Percentiles rank a stretch among this genome's conserved stretches.
Evolutionary conservation across 2,329 filamentous ascomycete genomes (phyloP).

Genomic region (Aspergillus caelatus): DNA sequence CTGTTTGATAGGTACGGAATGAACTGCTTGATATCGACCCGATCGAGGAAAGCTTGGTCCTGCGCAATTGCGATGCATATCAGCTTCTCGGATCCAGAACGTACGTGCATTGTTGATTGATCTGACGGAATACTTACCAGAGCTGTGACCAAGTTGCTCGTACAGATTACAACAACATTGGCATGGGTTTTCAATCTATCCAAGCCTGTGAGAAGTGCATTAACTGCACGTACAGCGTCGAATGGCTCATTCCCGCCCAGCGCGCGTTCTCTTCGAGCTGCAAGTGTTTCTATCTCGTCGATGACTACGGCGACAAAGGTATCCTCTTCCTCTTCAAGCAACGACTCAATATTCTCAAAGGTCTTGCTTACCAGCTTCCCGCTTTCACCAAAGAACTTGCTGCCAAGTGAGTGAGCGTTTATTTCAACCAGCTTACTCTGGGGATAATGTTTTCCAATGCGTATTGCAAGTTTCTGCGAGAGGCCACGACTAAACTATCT

Average conservation of each 20-base stretch:
- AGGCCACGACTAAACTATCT: conserved; percentile 41
- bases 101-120: background rate
- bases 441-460: conserved; percentile 45
- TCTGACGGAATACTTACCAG: conserved; percentile 33
- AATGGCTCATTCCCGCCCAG: conserved; percentile 45
- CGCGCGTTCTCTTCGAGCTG: conserved; percentile 47
- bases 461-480: conserved; percentile 54
- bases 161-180: conserved; percentile 55
- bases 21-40: conserved; percentile 51
- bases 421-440: conserved; percentile 49
- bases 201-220: conserved; percentile 53
- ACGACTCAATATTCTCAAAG: conserved; percentile 45
- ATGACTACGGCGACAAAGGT: conserved; percentile 51
- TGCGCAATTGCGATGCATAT: conserved; percentile 8
- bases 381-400: conserved; percentile 53
- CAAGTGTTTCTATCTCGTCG: conserved; percentile 55
- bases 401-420: conserved; percentile 50
- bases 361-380: conserved; percentile 48
- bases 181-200: conserved; percentile 46
- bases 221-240: conserved; percentile 53
- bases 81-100: background rate
- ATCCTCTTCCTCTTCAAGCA: conserved; percentile 41
- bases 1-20: conserved; percentile 44
- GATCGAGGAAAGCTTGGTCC: conserved; percentile 53
- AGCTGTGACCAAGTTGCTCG: conserved; percentile 51